Evolutionary conservation across 495 filamentous ascomycete genomes (phyloP), one percentile per base, ranked within the genome.

Genomic region (Talaromyces nanjingensis): DNA sequence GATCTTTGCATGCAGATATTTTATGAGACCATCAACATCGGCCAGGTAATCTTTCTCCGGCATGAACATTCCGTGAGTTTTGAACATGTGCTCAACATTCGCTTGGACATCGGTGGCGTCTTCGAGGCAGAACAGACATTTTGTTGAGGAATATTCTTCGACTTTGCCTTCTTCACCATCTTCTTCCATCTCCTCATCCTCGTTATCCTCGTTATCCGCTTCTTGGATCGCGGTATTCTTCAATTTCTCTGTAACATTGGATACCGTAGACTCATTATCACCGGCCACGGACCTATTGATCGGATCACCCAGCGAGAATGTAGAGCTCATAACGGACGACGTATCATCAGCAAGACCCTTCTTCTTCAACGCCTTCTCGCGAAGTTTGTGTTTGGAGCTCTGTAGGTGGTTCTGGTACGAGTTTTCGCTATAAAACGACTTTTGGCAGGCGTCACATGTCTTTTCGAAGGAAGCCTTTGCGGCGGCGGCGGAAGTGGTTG

Each of bases 361-460:
- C 49, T 68, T 71, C 55, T 76, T 76, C 54, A 80, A 37, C 0
- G 76, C 79, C 22, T 79, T 76, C 27, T 88, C 79, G 67, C 88
- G 88, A 60, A 86, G 82, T 74, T 87, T 89, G 72, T 99, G 94
- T 75, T 96, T 98, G 66, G 91, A 87, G 75, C 92, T 97, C 66
- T 87, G 87, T 31, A 97, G 70, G 73, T 99, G 94, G 72, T 99
- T 98, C 70, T 86, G 84, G 74, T 91, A 97, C 16, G 94, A 93
- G 76, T 96, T 96, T 70, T 96, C 91, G 72, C 91, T 96, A 80
- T 88, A 98, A 77, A 93, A 98, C 24, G 89, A 90, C 78, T 94
- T 96, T 68, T 90, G 87, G 79, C 94, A 98, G 2, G 86, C 84
- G 3, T 85, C 78, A 72, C 94, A 98, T 14, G 80, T 73, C 67